Percentiles rank a stretch among this genome's conserved stretches.
phyloP scores from a whole-genome alignment of 2,329 filamentous ascomycete genomes.

The Leptographium wingfieldii region DNA sequence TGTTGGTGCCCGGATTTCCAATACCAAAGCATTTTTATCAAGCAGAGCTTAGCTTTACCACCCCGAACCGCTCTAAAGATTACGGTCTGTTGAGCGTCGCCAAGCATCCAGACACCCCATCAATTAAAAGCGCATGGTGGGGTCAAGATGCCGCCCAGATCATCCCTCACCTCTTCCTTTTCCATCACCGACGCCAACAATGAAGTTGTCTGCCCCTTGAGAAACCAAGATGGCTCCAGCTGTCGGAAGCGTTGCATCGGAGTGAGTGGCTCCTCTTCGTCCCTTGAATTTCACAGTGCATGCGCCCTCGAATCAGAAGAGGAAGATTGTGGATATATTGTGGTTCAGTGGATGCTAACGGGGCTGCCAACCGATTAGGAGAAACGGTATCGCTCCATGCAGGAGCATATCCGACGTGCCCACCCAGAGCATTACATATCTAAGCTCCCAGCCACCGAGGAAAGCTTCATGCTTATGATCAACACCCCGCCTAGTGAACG shows the following conservation, averaged over 20 bases:
- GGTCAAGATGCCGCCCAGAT: conserved; percentile 76
- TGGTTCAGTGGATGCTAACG: too few species aligned
- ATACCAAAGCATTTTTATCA: background rate
- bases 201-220: conserved; percentile 91
- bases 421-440: conserved; percentile 96
- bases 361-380: conserved; percentile 16
- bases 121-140: conserved; percentile 35
- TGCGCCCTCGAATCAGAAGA: too few species aligned
- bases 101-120: conserved; percentile 1
- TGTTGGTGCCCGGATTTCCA: conserved; percentile 6
- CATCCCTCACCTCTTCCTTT: conserved; percentile 78
- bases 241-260: conserved; percentile 97
- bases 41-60: background rate
- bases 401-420: conserved; percentile 95
- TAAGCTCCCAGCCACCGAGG: conserved; percentile 93
- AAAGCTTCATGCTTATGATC: conserved; percentile 96
- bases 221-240: conserved; percentile 90
- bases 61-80: background rate
- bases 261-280: conserved; percentile 54
- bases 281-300: background rate
- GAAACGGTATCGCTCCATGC: conserved; percentile 79
- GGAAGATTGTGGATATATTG: too few species aligned
- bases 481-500: conserved; percentile 58
- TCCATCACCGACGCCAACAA: conserved; percentile 86
- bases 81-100: background rate